A percentile compares a stretch with the other conserved stretches of the same genome.
These are phyloP conservation scores for Bretschneidera sinensis DNA, from an alignment of 345 rosid genomes.

Conservation along the genomic window DNA sequence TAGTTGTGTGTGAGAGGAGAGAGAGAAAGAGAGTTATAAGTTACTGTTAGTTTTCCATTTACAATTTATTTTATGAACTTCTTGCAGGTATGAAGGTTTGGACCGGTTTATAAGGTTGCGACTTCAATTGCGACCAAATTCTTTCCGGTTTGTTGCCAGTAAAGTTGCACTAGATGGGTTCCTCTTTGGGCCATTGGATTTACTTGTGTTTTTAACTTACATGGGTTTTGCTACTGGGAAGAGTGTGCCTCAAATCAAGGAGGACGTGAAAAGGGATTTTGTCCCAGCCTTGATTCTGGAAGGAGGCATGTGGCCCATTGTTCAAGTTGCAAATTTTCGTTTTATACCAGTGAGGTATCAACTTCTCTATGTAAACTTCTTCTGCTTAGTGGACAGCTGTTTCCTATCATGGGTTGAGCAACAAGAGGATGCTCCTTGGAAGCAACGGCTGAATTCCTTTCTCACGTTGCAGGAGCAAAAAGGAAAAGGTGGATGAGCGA, in stretches of 20 bases:
- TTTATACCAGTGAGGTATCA: constrained; percentile 39
- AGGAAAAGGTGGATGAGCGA: constrained; percentile 13
- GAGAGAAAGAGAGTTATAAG: background rate
- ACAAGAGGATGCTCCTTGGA: constrained; percentile 43
- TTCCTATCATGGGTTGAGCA: constrained; percentile 44
- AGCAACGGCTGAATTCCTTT: constrained; percentile 26
- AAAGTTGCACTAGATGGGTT: constrained; percentile 32
- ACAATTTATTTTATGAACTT: background rate
- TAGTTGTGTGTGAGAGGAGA: background rate
- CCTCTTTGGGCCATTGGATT: constrained; percentile 36
- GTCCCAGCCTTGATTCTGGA: constrained; percentile 27
- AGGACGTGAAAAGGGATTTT: constrained; percentile 31
- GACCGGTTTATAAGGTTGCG: constrained; percentile 26
- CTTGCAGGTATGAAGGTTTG: constrained; percentile 35
- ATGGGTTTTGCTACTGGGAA: constrained; percentile 39
- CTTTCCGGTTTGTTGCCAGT: constrained; percentile 28
- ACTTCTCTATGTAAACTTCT: constrained; percentile 31
- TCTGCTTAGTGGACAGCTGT: constrained; percentile 44
- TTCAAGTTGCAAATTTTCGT: constrained; percentile 33
- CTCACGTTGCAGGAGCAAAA: constrained; percentile 17
- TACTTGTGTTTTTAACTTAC: constrained; percentile 32
- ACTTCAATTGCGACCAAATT: constrained; percentile 26
- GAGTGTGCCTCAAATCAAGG: constrained; percentile 28
- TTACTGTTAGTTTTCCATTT: no score
- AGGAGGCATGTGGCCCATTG: constrained; percentile 33